A percentile compares a stretch with the other conserved stretches of the same genome.
Conservation (phyloP, 768 basidiomycete species). For the Nidularia pulvinata region DNA sequence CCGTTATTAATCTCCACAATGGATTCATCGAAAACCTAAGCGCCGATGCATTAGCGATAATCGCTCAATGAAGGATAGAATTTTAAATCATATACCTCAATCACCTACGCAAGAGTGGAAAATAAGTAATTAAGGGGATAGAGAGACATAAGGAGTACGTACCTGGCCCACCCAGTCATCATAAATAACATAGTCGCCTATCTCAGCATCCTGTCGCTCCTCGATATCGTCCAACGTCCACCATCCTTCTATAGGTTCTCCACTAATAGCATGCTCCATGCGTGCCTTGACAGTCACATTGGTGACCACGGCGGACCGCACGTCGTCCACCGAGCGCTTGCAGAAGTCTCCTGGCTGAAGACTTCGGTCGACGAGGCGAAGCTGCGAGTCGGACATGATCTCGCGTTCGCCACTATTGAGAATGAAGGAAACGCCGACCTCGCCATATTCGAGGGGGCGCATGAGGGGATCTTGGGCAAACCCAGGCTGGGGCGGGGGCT, state of each 20-base stretch:
- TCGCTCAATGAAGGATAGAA: constrained; percentile 2
- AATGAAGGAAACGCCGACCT: constrained; percentile 80
- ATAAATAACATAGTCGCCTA: constrained; percentile 81
- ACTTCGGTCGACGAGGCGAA: constrained; percentile 72
- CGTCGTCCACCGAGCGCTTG: constrained; percentile 75
- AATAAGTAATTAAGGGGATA: background rate
- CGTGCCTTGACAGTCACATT: constrained; percentile 60
- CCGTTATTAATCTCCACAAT: constrained; percentile 68
- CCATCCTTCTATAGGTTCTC: constrained; percentile 62
- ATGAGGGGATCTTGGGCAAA: constrained; percentile 59
- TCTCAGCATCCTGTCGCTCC: constrained; percentile 58
- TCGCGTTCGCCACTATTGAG: constrained; percentile 50
- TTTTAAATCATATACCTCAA: constrained; percentile 56
- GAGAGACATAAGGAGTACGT: constrained; percentile 16
- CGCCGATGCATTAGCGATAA: constrained; percentile 5
- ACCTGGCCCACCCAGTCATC: constrained; percentile 93
- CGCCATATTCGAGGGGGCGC: constrained; percentile 73
- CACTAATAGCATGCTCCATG: constrained; percentile 75
- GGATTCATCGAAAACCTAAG: constrained; percentile 82
- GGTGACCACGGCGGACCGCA: constrained; percentile 77
- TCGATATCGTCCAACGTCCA: constrained; percentile 56
- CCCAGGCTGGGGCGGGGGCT: constrained; percentile 30
- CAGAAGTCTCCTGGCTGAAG: constrained; percentile 82
- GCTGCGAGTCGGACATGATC: constrained; percentile 70
- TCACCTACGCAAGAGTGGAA: constrained; percentile 43